A percentile compares a stretch with the other conserved stretches of the same genome.
phyloP scores from a whole-genome alignment of 2,329 filamentous ascomycete species.

The Seiridium cupressi region DNA sequence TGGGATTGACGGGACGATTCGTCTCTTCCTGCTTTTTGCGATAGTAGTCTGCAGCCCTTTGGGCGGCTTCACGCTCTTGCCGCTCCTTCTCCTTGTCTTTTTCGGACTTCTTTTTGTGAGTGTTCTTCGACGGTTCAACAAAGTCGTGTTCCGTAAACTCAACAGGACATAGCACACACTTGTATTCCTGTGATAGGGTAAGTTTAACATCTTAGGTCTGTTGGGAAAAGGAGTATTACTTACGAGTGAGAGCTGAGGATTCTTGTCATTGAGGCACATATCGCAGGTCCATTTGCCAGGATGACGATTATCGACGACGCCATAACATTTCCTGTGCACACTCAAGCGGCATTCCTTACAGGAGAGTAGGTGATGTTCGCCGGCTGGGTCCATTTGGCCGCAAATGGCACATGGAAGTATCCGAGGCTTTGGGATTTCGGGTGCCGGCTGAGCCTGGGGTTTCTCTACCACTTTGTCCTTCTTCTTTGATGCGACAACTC shows the following conservation, averaged over 20 bases:
- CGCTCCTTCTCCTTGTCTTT: constrained; percentile 88
- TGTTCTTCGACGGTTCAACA: constrained; percentile 75
- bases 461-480: constrained; percentile 61
- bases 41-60: constrained; percentile 78
- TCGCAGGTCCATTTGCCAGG: constrained; percentile 90
- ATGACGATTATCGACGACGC: constrained; percentile 68
- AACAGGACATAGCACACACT: constrained; percentile 88
- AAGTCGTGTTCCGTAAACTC: constrained; percentile 79
- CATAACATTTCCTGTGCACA: constrained; percentile 90
- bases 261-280: constrained; percentile 93
- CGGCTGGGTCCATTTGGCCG: constrained; percentile 66
- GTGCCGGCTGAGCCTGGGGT: constrained; percentile 60
- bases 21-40: constrained; percentile 78
- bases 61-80: constrained; percentile 78
- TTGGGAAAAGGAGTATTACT: constrained; percentile 30
- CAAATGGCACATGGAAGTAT: constrained; percentile 85
- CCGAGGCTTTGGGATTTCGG: constrained; percentile 76
- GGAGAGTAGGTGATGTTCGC: constrained; percentile 66
- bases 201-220: not conserved
- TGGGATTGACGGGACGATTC: constrained; percentile 78
- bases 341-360: constrained; percentile 89
- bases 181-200: constrained; percentile 64
- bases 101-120: constrained; percentile 81
- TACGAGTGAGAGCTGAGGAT: constrained; percentile 87
- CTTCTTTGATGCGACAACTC: constrained; percentile 47